Evolutionary conservation across 2,329 filamentous ascomycete species (phyloP).

Genomic region (Lachnellula cervina): DNA sequence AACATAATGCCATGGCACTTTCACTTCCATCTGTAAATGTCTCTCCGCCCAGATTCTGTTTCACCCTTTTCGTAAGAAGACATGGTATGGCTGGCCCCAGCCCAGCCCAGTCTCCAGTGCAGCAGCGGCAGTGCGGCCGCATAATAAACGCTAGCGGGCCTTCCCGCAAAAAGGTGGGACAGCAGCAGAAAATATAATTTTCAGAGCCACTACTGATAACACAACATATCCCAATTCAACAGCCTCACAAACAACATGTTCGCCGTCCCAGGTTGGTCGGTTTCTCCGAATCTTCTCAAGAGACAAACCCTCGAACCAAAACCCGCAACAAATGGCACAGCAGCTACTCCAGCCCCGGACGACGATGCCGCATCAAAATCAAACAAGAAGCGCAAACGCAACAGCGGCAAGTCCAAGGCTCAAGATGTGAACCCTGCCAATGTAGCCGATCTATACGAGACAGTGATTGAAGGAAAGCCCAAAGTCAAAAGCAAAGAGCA

Average conservation of each 20-base stretch:
- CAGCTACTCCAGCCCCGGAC: conserved; percentile 27
- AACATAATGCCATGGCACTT: too few relatives aligned
- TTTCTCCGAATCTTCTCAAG: conserved; percentile 68
- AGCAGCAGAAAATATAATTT: conserved; percentile 6
- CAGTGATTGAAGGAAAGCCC: conserved; percentile 67
- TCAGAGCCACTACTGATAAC: not conserved
- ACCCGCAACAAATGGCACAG: conserved; percentile 15
- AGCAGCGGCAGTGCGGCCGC: not conserved
- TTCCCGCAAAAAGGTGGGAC: not conserved
- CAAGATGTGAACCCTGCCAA: conserved; percentile 61
- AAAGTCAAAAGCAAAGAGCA: conserved; percentile 26
- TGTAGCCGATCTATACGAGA: conserved; percentile 72
- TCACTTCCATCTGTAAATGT: too few relatives aligned
- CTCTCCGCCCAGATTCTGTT: too few relatives aligned
- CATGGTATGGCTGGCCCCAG: too few relatives aligned
- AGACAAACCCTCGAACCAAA: conserved; percentile 45
- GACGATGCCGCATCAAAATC: conserved; percentile 30
- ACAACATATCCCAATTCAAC: not conserved
- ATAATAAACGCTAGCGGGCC: not conserved
- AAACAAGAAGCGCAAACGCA: conserved; percentile 47
- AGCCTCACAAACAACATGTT: conserved; percentile 58
- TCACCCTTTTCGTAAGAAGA: too few relatives aligned
- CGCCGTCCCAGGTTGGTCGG: conserved; percentile 86
- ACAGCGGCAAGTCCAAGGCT: conserved; percentile 47
- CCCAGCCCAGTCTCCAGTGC: too few relatives aligned